phyloP scores from a whole-genome alignment of 345 rosid genomes.

The Pistacia atlantica region DNA sequence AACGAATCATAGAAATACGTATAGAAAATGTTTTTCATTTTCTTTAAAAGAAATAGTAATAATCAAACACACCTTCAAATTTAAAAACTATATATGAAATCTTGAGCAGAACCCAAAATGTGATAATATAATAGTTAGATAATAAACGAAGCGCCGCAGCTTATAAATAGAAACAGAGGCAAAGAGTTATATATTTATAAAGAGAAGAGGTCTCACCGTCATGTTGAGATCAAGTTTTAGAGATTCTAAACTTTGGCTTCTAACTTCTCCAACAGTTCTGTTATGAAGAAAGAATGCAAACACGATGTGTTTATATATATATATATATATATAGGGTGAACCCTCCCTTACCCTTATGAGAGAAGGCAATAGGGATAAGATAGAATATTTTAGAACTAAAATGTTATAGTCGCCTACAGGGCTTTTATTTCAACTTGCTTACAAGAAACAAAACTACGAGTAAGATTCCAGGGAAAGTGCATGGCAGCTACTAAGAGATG shows the following conservation, averaged over 20 bases:
- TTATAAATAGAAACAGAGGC: neutral
- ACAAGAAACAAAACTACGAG: neutral
- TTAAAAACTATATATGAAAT: too few relatives aligned
- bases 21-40: too few relatives aligned
- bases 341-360: neutral
- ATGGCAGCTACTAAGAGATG: conserved; percentile 9
- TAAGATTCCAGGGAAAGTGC: conserved; percentile 14
- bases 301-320: neutral
- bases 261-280: neutral
- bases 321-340: neutral
- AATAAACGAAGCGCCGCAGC: too few relatives aligned
- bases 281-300: neutral
- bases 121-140: too few relatives aligned
- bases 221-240: neutral
- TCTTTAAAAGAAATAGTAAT: too few relatives aligned
- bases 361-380: conserved; percentile 3
- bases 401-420: neutral
- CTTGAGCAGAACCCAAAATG: too few relatives aligned
- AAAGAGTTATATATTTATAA: neutral
- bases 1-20: too few relatives aligned
- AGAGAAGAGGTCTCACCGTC: conserved; percentile 17
- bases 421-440: conserved; percentile 7
- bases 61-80: too few relatives aligned
- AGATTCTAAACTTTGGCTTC: neutral
- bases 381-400: neutral